Evolutionary conservation across 2,329 filamentous ascomycete genomes (phyloP).

Genomic region (Ophiocordyceps camponoti-rufipedis): DNA sequence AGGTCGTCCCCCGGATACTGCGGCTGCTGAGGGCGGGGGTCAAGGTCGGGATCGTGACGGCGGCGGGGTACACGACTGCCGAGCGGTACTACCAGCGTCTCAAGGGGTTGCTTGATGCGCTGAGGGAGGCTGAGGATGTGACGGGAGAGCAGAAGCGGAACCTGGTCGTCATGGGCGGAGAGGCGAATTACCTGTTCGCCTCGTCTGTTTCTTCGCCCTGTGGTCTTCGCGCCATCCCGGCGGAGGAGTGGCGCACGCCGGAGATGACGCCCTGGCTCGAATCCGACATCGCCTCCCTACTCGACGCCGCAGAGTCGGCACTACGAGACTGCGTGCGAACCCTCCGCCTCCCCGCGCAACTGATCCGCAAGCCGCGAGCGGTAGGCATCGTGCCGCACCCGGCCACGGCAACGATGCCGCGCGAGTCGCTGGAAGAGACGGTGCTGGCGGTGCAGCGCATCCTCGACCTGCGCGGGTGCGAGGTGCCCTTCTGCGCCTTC

Average conservation of each 20-base stretch:
- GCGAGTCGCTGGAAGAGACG: constrained; percentile 88
- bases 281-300: constrained; percentile 56
- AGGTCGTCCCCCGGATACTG: constrained; percentile 50
- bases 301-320: constrained; percentile 76
- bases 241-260: constrained; percentile 52
- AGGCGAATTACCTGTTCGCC: constrained; percentile 87
- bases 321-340: constrained; percentile 65
- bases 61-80: constrained; percentile 82
- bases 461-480: constrained; percentile 42
- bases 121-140: constrained; percentile 40
- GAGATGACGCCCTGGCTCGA: constrained; percentile 68
- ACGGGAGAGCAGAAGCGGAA: constrained; percentile 52
- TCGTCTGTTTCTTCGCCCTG: constrained; percentile 47
- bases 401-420: constrained; percentile 48
- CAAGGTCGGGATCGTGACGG: constrained; percentile 87
- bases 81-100: constrained; percentile 74
- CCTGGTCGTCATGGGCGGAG: constrained; percentile 83
- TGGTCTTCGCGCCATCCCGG: constrained; percentile 49
- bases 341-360: constrained; percentile 58
- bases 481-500: constrained; percentile 87
- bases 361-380: constrained; percentile 78
- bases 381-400: constrained; percentile 54
- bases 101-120: constrained; percentile 68
- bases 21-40: constrained; percentile 59
- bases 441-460: constrained; percentile 89